Evolutionary conservation across 768 basidiomycete genomes (phyloP), one percentile per base, ranked within the genome.

Genomic region (Lactarius pseudohatsudake): DNA sequence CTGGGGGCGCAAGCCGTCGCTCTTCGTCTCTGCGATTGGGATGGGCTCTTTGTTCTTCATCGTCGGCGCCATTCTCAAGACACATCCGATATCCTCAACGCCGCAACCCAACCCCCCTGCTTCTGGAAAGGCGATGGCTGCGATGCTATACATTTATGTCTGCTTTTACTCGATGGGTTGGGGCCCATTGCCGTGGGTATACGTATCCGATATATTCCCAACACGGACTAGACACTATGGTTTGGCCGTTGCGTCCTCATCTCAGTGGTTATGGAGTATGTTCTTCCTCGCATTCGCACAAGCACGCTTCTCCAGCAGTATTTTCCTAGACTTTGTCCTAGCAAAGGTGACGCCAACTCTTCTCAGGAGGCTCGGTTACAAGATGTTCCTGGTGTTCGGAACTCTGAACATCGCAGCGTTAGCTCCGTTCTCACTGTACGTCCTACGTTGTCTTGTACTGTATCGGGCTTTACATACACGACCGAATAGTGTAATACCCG

Each of bases 161-260:
- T 88, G 87, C 74, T 93, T 93, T 76, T 94, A 94, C 76, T 90
- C 88, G 4, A 89, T 93, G 85, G 91, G 90, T 45, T 92, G 90
- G 87, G 92, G 91, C 22, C 86, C 86, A n/a, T 75, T 81, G 15
- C 89, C 83, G 18, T 82, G 77, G 80, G 79, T 82, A 61, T 82
- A 82, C 73, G 89, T 88, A 53, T 81, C 90, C 6, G 93, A 95
- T 74, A 92, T 95, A 71, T 94, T 94, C 83, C 89, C 90, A 8
- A 94, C 90, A 16, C 80, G 91, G 53, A 92, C 92, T 18, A 81
- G 92, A 64, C 89, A 92, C 71, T 92, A 89, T 71, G 93, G 93
- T 43, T 78, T 94, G 26, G 83, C 90, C 0, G 76, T 86, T 5
- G 93, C 88, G 0, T 88, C 88, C 64, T 85, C 86, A 18, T 86